Conservation (phyloP, 805 yeast genomes). For the Zygosaccharomyces pseudorouxii region DNA sequence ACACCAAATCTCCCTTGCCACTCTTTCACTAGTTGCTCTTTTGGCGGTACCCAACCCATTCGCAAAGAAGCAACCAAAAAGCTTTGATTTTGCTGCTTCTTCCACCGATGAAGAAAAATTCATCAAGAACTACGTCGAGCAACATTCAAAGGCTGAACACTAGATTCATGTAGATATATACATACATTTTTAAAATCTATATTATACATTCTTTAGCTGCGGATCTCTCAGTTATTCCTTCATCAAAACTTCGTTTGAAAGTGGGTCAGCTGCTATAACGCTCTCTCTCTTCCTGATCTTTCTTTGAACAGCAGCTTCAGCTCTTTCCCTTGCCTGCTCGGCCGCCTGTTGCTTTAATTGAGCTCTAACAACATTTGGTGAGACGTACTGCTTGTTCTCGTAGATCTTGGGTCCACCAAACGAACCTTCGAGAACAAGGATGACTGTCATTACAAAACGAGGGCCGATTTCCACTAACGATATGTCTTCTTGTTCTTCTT, state of each 20-base stretch:
- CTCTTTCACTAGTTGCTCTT: constrained; percentile 64
- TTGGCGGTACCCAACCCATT: constrained; percentile 69
- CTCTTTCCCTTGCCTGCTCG: constrained; percentile 67
- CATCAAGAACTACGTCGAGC: constrained; percentile 63
- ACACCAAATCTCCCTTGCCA: constrained; percentile 78
- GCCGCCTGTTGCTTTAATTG: constrained; percentile 80
- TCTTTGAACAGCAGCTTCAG: constrained; percentile 71
- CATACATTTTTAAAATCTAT: not conserved
- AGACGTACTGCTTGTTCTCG: constrained; percentile 93
- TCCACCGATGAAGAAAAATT: constrained; percentile 88
- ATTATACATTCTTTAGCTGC: constrained; percentile 1
- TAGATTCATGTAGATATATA: constrained; percentile 5
- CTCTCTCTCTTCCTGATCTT: constrained; percentile 72
- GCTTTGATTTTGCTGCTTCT: constrained; percentile 68
- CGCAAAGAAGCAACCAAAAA: constrained; percentile 49
- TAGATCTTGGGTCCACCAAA: constrained; percentile 97
- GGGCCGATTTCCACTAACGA: constrained; percentile 95
- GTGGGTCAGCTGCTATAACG: constrained; percentile 73
- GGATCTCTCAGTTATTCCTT: constrained; percentile 32
- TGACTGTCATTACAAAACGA: constrained; percentile 86
- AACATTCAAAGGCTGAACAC: constrained; percentile 25
- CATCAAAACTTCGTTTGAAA: constrained; percentile 72
- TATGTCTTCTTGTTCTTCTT: constrained; percentile 50
- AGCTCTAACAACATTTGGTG: constrained; percentile 93
- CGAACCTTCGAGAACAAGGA: constrained; percentile 90